Conservation (phyloP, 305 asterid genomes). For the Petunia hybrid region DNA sequence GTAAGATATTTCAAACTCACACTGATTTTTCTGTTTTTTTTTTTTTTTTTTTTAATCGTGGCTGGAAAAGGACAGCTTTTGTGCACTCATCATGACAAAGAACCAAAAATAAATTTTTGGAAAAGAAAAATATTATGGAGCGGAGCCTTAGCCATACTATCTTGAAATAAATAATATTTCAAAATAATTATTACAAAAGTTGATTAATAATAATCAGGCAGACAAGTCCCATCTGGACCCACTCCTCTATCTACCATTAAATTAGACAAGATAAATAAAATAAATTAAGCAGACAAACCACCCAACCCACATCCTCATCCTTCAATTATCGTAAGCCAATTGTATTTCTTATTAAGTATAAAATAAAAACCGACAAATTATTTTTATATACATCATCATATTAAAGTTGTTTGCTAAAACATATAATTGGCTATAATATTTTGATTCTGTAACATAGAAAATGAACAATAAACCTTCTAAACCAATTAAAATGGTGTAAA, state of each 20-base stretch:
- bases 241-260: conserved; percentile 34
- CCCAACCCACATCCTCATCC: conserved; percentile 48
- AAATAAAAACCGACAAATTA: no score
- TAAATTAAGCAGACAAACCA: conserved; percentile 37
- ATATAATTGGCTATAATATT: no score
- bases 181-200: conserved; percentile 15
- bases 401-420: no score
- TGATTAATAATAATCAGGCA: conserved; percentile 40
- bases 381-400: no score
- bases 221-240: conserved; percentile 54
- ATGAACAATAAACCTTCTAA: no score
- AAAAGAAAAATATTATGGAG: neutral
- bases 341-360: conserved; percentile 25
- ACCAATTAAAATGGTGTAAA: no score
- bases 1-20: neutral
- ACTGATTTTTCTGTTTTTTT: no score
- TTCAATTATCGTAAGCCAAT: conserved; percentile 37
- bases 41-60: neutral
- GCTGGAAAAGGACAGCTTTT: conserved; percentile 33
- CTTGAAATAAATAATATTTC: conserved; percentile 32
- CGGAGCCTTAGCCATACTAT: conserved; percentile 46
- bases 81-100: conserved; percentile 33
- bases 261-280: conserved; percentile 35
- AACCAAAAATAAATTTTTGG: neutral
- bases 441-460: no score